Evolutionary conservation across 495 filamentous ascomycete genomes (phyloP).

Genomic region (Penicillium odoratum): DNA sequence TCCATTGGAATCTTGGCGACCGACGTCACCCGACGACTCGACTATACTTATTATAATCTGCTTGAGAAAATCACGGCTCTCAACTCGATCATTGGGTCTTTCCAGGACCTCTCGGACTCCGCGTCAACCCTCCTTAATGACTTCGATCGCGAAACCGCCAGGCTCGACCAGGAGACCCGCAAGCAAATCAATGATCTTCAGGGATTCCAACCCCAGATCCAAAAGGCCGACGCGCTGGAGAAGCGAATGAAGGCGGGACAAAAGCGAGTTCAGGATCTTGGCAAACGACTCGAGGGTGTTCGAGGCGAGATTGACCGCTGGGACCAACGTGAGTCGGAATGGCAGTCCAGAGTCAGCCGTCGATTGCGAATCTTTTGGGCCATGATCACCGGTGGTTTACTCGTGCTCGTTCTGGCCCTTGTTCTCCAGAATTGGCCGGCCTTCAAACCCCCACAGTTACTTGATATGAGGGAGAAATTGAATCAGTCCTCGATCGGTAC

Average conservation of each 20-base stretch:
- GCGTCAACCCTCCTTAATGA: slow-evolving; percentile 59
- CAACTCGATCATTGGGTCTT: slow-evolving; percentile 62
- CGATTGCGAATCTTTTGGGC: slow-evolving; percentile 64
- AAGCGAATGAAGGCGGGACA: slow-evolving; percentile 63
- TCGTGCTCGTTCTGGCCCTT: slow-evolving; percentile 46
- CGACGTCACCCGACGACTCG: slow-evolving; percentile 69
- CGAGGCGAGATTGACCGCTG: slow-evolving; percentile 65
- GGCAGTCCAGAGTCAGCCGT: slow-evolving; percentile 66
- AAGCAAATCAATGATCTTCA: slow-evolving; percentile 66
- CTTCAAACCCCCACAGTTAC: background rate
- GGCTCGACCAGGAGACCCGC: slow-evolving; percentile 60
- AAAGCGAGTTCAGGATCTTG: slow-evolving; percentile 62
- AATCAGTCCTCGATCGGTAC: slow-evolving; percentile 9
- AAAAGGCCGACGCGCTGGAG: slow-evolving; percentile 65
- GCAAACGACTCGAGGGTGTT: slow-evolving; percentile 64
- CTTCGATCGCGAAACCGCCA: slow-evolving; percentile 62
- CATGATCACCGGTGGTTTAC: slow-evolving; percentile 37
- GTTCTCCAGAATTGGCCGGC: slow-evolving; percentile 36
- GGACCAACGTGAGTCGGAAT: slow-evolving; percentile 70
- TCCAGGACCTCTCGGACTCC: slow-evolving; percentile 68
- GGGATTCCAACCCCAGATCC: slow-evolving; percentile 68
- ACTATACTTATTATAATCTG: slow-evolving; percentile 83
- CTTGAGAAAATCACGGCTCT: slow-evolving; percentile 73
- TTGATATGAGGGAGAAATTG: background rate
- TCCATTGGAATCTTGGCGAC: slow-evolving; percentile 44